Conservation (phyloP, 805 yeast genomes). For the Candida jianshihensis region DNA sequence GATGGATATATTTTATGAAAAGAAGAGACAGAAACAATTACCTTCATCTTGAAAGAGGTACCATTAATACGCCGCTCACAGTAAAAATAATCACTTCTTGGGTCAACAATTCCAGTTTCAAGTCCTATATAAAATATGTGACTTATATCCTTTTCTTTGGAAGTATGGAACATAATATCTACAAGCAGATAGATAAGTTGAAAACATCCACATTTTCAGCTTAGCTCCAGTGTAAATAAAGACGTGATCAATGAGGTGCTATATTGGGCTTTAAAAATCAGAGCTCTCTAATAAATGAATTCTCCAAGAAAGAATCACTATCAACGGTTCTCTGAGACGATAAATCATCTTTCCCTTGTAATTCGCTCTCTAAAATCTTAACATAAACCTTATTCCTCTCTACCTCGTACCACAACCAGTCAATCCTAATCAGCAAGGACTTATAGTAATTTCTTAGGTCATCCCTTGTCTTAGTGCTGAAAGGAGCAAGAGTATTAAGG, state of each 20-base stretch:
- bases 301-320: constrained; percentile 17
- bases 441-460: constrained; percentile 37
- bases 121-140: no score
- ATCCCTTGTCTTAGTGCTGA: constrained; percentile 46
- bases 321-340: constrained; percentile 5
- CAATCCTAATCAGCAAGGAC: constrained; percentile 43
- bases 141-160: no score
- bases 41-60: constrained; percentile 9
- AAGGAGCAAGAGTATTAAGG: constrained; percentile 45
- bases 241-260: no score
- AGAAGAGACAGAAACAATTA: constrained; percentile 31
- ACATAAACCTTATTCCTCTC: constrained; percentile 36
- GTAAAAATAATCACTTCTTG: not conserved
- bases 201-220: no score
- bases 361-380: constrained; percentile 24
- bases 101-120: no score
- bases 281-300: constrained; percentile 20
- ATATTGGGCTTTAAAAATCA: not conserved
- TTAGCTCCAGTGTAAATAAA: no score
- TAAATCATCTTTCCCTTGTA: not conserved
- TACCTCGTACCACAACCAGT: constrained; percentile 51
- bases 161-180: no score
- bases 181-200: no score
- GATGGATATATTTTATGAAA: constrained; percentile 58
- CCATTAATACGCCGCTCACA: not conserved